Evolutionary conservation across 169 alveolate genomes (phyloP).

Genomic region (Sarcocystis neurona): DNA sequence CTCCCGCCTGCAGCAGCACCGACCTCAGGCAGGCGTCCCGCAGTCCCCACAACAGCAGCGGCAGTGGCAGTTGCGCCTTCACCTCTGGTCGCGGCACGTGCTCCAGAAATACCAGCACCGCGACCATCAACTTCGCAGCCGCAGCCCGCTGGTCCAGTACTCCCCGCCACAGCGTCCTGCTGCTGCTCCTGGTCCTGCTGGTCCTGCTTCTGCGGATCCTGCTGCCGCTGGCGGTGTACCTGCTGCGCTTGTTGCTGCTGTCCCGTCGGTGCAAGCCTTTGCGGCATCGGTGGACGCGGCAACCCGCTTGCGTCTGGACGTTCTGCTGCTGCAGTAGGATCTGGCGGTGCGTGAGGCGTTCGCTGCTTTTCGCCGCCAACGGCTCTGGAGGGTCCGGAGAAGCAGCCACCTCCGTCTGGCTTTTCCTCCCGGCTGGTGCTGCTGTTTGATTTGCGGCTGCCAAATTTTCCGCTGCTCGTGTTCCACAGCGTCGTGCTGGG

Average conservation of each 20-base stretch:
- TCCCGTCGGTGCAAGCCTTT: neutral
- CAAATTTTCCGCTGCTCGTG: neutral
- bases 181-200: neutral
- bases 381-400: slow-evolving; percentile 49
- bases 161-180: neutral
- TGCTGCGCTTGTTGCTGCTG: neutral
- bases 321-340: slow-evolving; percentile 30
- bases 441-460: neutral
- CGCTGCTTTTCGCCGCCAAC: no score
- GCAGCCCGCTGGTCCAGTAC: no score
- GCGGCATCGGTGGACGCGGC: neutral
- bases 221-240: neutral
- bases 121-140: no score
- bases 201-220: neutral
- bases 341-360: neutral
- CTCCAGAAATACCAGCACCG: no score
- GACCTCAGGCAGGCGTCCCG: no score
- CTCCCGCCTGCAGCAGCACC: no score
- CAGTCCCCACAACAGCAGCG: no score
- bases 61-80: no score
- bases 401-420: slow-evolving; percentile 32
- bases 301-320: no score
- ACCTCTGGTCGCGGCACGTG: no score
- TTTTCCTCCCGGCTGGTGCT: no score
- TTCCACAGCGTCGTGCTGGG: neutral